phyloP scores from a whole-genome alignment of 371 early-diverging fungal species.

The Phascolomyces articulosus region DNA sequence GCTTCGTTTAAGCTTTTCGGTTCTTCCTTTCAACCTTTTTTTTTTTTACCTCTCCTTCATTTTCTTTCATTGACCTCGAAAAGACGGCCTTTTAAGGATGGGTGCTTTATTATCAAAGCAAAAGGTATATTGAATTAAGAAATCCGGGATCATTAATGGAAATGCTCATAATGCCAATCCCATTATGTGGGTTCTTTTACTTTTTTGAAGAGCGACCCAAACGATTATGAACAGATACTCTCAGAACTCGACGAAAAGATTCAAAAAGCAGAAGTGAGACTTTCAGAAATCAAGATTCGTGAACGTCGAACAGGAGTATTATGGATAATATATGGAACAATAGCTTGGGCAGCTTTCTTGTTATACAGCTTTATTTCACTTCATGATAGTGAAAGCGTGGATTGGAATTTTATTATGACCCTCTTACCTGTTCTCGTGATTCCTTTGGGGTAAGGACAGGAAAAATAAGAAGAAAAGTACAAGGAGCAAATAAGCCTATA shows the following conservation, averaged over 20 bases:
- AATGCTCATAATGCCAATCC: too few species aligned
- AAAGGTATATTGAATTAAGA: not conserved
- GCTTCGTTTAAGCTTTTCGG: not conserved
- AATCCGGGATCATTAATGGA: too few species aligned
- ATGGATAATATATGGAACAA: constrained; percentile 74
- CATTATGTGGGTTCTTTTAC: not conserved
- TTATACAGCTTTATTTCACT: constrained; percentile 40
- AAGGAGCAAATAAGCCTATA: too few species aligned
- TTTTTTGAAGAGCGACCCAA: constrained; percentile 30
- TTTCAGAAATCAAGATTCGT: constrained; percentile 64
- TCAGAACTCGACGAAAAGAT: constrained; percentile 79
- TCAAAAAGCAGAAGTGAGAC: constrained; percentile 66
- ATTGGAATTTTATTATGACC: constrained; percentile 1
- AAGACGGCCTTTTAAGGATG: not conserved
- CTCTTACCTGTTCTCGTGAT: constrained; percentile 49
- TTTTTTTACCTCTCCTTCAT: not conserved
- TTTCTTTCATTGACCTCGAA: not conserved
- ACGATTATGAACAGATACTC: constrained; percentile 82
- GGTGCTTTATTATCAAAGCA: constrained; percentile 12
- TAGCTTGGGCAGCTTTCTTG: constrained; percentile 68
- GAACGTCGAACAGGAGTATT: constrained; percentile 66
- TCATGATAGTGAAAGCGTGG: constrained; percentile 11
- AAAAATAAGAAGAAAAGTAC: not conserved
- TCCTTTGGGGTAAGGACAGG: constrained; percentile 50
- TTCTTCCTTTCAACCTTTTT: not conserved